These are phyloP conservation scores for Corynascus novoguineensis DNA, from an alignment of 495 filamentous ascomycete species.

Conservation along the genomic window DNA sequence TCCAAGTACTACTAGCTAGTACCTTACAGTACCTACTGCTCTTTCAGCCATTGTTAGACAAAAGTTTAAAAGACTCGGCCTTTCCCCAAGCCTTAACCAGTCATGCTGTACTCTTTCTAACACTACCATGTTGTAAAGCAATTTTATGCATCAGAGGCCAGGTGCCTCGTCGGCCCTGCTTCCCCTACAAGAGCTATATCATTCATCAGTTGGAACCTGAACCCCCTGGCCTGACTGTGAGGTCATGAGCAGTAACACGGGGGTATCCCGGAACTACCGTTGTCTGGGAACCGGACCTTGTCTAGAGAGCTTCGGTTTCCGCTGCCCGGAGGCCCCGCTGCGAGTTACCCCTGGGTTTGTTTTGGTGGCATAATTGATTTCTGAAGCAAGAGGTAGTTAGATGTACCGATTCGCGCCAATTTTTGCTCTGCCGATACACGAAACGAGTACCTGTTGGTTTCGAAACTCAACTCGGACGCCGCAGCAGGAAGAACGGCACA, in stretches of 20 bases:
- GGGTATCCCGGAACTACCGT: not conserved
- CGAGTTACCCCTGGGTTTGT: not conserved
- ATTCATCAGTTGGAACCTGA: not conserved
- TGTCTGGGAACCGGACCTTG: not conserved
- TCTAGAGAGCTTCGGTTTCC: constrained; percentile 10
- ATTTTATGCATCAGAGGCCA: not conserved
- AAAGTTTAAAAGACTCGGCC: no score
- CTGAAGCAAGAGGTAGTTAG: no score
- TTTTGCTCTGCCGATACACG: constrained; percentile 14
- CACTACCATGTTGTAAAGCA: no score
- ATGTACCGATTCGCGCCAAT: no score
- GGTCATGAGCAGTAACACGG: not conserved
- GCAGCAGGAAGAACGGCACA: constrained; percentile 15
- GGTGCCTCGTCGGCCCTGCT: not conserved
- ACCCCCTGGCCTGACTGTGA: not conserved
- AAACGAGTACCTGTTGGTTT: constrained; percentile 16
- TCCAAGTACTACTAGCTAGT: not conserved
- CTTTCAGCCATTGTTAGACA: no score
- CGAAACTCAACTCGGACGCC: constrained; percentile 14
- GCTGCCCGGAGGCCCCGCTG: no score
- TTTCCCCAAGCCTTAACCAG: no score
- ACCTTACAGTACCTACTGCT: no score
- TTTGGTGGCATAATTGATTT: no score
- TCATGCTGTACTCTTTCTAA: no score
- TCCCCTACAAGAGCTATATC: not conserved